Percentiles rank a stretch among this genome's conserved stretches.
These are phyloP conservation scores for Fusarium anguioides DNA, from an alignment of 2,329 filamentous ascomycete genomes.

Conservation along the genomic window DNA sequence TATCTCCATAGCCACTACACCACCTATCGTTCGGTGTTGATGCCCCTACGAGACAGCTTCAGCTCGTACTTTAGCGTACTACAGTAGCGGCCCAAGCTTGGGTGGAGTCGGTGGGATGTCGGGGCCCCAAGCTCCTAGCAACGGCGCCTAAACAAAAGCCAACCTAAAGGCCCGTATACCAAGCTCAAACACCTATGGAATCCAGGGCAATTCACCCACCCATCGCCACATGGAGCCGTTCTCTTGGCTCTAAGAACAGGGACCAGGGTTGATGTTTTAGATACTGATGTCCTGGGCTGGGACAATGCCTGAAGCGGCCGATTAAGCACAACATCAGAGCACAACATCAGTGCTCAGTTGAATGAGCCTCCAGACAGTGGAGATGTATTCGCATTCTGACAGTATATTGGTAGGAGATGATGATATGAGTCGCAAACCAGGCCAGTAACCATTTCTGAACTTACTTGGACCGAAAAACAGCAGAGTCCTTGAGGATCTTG, in stretches of 20 bases:
- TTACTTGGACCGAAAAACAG: not conserved
- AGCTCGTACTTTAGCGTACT: conserved; percentile 34
- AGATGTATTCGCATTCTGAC: too few relatives aligned
- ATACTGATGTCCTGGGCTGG: not conserved
- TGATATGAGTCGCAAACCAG: not conserved
- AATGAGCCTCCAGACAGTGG: conserved; percentile 3
- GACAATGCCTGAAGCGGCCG: not conserved
- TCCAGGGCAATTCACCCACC: conserved; percentile 15
- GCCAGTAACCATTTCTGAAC: not conserved
- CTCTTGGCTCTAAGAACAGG: conserved; percentile 19
- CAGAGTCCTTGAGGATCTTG: not conserved
- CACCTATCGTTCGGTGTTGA: conserved; percentile 23
- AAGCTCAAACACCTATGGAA: conserved; percentile 25
- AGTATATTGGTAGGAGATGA: too few relatives aligned
- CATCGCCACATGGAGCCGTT: conserved; percentile 29
- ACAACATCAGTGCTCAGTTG: conserved; percentile 2
- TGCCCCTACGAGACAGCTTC: conserved; percentile 31
- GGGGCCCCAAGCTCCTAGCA: conserved; percentile 44
- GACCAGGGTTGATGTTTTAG: conserved; percentile 13
- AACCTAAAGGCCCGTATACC: conserved; percentile 29
- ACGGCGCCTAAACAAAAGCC: conserved; percentile 44
- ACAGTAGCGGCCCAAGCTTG: conserved; percentile 38
- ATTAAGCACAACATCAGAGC: conserved; percentile 2
- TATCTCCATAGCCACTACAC: conserved; percentile 8
- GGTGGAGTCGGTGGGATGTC: conserved; percentile 33